phyloP scores from a whole-genome alignment of 1,284 basidiomycete genomes.

The Cutaneotrichosporon sp. region DNA sequence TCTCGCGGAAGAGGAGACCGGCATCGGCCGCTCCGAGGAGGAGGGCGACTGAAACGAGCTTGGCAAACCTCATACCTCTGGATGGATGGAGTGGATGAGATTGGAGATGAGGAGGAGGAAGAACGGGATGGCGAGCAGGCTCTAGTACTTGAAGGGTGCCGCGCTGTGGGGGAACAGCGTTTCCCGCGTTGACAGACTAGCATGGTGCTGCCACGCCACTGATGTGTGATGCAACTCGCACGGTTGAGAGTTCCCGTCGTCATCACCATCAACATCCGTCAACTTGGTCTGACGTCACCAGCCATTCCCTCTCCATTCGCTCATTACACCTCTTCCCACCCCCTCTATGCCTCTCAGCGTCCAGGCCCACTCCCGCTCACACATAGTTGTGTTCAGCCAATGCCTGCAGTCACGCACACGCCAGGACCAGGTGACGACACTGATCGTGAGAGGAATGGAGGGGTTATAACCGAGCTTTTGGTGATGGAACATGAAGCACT shows the following conservation, averaged over 20 bases:
- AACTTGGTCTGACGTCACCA: neutral
- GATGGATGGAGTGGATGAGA: neutral
- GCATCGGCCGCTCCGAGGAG: constrained; percentile 40
- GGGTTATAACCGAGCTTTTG: too few species aligned
- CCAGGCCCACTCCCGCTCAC: too few species aligned
- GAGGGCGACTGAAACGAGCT: constrained; percentile 32
- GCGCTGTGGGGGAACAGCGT: neutral
- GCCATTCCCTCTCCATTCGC: neutral
- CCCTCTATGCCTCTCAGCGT: too few species aligned
- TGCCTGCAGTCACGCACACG: too few species aligned
- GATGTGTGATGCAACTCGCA: neutral
- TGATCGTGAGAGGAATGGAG: too few species aligned
- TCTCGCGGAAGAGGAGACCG: constrained; percentile 41
- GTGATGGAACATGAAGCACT: too few species aligned
- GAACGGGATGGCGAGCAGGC: neutral
- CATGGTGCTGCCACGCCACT: neutral
- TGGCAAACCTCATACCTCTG: constrained; percentile 8
- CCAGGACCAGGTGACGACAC: too few species aligned
- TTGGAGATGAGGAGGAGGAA: neutral
- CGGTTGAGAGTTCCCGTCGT: neutral
- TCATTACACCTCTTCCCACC: too few species aligned
- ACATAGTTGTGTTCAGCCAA: too few species aligned
- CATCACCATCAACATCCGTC: neutral
- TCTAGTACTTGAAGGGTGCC: neutral
- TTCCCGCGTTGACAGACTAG: neutral